Conservation (phyloP, 139 green algal genomes). For the Gonium pectorale region DNA sequence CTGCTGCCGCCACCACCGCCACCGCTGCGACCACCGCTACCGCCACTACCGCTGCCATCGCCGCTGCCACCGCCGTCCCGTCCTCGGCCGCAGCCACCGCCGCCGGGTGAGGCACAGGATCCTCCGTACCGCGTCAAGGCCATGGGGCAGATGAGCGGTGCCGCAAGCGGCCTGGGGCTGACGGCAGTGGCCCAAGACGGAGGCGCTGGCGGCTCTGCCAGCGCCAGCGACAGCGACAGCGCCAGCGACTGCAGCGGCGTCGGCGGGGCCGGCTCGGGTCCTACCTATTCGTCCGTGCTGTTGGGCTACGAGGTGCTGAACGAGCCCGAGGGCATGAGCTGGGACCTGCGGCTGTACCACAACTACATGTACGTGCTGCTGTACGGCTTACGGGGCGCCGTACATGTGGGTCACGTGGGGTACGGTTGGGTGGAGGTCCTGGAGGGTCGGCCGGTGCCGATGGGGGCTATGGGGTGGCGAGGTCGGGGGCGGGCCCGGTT, state of each 20-base stretch:
- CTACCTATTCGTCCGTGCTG: slow-evolving; percentile 14
- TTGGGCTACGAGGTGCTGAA: slow-evolving; percentile 36
- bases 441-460: no score
- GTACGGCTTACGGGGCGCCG: no score
- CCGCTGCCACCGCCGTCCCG: not conserved
- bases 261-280: not conserved
- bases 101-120: not conserved
- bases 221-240: not conserved
- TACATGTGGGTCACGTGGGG: no score
- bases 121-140: no score
- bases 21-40: not conserved
- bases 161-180: no score
- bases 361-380: slow-evolving; percentile 43
- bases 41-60: not conserved
- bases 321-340: slow-evolving; percentile 44
- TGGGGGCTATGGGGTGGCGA: no score
- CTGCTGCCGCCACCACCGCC: not conserved
- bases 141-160: no score
- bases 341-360: slow-evolving; percentile 40
- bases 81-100: no score
- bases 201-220: not conserved
- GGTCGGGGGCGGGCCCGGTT: no score
- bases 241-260: not conserved
- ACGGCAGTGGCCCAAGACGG: no score
- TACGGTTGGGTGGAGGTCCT: no score